Evolutionary conservation across 2,329 filamentous ascomycete species (phyloP).

Genomic region (Apiospora marii): DNA sequence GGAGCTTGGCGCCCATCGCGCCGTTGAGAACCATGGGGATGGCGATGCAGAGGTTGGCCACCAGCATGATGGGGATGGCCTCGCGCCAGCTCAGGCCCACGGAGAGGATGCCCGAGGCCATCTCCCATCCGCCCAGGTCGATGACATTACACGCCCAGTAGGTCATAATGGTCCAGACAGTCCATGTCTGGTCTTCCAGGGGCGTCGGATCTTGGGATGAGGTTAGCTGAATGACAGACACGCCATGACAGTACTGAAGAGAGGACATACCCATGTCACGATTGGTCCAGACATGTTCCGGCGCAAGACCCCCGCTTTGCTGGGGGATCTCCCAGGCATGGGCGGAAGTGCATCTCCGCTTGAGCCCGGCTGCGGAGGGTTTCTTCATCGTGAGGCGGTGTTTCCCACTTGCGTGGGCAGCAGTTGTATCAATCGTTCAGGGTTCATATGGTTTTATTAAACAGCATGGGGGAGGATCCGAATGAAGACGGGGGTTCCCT

Average conservation of each 20-base stretch:
- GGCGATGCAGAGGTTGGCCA: conserved; percentile 68
- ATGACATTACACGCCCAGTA: conserved; percentile 49
- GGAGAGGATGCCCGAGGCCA: conserved; percentile 44
- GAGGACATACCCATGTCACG: conserved; percentile 41
- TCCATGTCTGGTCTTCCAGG: conserved; percentile 47
- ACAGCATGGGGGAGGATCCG: background rate
- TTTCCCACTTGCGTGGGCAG: background rate
- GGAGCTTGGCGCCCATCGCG: conserved; percentile 54
- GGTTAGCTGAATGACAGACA: conserved; percentile 32
- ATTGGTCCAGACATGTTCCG: conserved; percentile 51
- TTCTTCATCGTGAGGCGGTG: conserved; percentile 33
- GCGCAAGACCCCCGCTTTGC: conserved; percentile 55
- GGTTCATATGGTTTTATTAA: background rate
- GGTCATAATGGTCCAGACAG: conserved; percentile 44
- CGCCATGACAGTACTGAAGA: conserved; percentile 1
- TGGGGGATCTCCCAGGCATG: conserved; percentile 57
- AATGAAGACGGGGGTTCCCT: background rate
- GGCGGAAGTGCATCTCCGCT: conserved; percentile 48
- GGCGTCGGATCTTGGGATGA: conserved; percentile 45
- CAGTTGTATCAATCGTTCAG: no score
- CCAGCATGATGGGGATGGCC: conserved; percentile 51
- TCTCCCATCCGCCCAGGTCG: conserved; percentile 46
- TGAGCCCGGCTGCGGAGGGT: conserved; percentile 39
- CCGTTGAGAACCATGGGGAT: conserved; percentile 59
- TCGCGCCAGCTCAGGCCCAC: conserved; percentile 47